These are phyloP conservation scores for Linum trigynum DNA, from an alignment of 345 rosid species.

Conservation along the genomic window DNA sequence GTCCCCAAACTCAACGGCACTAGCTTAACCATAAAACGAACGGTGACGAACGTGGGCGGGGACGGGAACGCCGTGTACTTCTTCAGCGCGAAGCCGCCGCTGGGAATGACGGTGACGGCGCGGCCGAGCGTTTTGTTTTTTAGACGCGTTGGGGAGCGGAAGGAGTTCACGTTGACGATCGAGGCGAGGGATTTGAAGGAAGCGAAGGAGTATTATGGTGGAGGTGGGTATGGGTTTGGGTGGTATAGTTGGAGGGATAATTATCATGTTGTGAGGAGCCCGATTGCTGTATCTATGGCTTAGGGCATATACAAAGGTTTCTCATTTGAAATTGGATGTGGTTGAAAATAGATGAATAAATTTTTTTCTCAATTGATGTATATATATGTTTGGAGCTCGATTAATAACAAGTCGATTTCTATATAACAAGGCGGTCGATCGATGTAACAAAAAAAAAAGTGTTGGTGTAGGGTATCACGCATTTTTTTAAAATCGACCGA, in stretches of 20 bases:
- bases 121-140: constrained; percentile 41
- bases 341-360: no score
- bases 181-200: constrained; percentile 6
- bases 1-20: constrained; percentile 36
- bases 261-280: constrained; percentile 52
- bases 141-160: constrained; percentile 35
- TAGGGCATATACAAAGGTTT: constrained; percentile 1
- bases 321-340: no score
- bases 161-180: constrained; percentile 41
- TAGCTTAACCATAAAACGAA: constrained; percentile 32
- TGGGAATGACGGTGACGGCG: constrained; percentile 36
- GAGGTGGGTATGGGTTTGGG: constrained; percentile 50
- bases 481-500: no score
- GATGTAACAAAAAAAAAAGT: no score
- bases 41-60: constrained; percentile 59
- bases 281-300: constrained; percentile 47
- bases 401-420: no score
- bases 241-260: constrained; percentile 65
- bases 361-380: no score
- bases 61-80: constrained; percentile 29
- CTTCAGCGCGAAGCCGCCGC: constrained; percentile 34
- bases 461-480: no score
- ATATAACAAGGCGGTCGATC: no score
- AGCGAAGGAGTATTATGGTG: background rate
- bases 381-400: no score